Base-by-base conservation (phyloP, 2,329 filamentous ascomycete genomes). In the Fusarium devonianum region DNA sequence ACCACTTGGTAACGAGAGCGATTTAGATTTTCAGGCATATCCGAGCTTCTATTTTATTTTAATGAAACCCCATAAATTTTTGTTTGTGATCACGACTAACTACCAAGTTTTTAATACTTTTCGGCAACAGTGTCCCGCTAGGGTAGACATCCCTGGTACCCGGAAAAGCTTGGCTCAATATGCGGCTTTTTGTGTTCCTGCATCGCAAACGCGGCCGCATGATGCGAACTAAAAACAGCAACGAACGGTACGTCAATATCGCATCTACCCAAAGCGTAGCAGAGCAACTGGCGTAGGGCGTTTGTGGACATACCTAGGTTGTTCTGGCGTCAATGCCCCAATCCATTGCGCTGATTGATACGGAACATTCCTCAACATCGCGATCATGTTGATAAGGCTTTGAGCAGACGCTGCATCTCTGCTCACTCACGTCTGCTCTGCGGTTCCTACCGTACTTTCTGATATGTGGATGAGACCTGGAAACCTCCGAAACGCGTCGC, bases 161-260 rank as follows among this genome's bases (percentile, higher is more conserved):
- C 21, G 6, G 23, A 26, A 12, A 17, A 14, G 21, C 14, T 14
- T 18, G 12, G 26, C 11, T 9, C 29, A 28, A 21, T 18, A 13
- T 56, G 55, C 45, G 55, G 13, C 28, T 32, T 59, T 52, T 48
- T 42, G 36, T 25, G 29, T 19, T 16, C 8, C 12, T 12, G 14
- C 29, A 18, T 19, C 30, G 37, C n/a, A 40, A n/a, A 23, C 38
- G 16, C 29, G 14, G 10, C 25, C 11, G 29, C 12, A 32, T 42
- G 18, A 25, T 25, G 29, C 39, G 21, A 25, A 26, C 39, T 17
- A 12, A 4, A 19, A n/a, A 12, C 5, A 16, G 29, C 28, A 30
- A 7, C 7, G 3, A 7, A 30, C 8, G 4, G n/a, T 12, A 14
- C 16, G n/a, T 16, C n/a, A 4, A 30, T 34, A 5, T 13, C 29